phyloP scores from a whole-genome alignment of 192 early-diverging fungal genomes.

The Pilobolus umbonatus region DNA sequence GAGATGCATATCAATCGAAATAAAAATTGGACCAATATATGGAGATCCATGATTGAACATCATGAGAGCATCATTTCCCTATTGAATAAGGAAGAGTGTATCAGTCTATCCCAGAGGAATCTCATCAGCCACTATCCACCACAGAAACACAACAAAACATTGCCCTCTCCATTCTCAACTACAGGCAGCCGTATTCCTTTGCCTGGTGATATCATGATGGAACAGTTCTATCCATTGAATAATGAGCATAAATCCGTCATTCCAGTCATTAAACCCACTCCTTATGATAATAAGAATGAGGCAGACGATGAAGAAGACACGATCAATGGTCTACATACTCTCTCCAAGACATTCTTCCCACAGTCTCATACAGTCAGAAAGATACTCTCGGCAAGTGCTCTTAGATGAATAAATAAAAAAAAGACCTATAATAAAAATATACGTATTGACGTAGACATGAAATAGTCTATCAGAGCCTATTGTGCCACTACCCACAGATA shows the following conservation, averaged over 20 bases:
- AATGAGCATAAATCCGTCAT: background rate
- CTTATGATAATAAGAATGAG: too few relatives aligned
- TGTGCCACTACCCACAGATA: too few relatives aligned
- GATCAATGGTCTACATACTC: background rate
- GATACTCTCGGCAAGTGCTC: background rate
- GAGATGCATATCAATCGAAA: constrained; percentile 11
- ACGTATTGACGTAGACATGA: too few relatives aligned
- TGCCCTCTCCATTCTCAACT: constrained; percentile 4
- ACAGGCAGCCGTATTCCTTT: background rate
- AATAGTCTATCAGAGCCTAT: too few relatives aligned
- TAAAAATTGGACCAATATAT: constrained; percentile 24
- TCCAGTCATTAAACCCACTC: background rate
- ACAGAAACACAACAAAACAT: background rate
- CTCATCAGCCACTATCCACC: background rate
- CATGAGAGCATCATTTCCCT: constrained; percentile 6
- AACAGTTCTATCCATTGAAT: background rate
- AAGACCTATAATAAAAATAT: too few relatives aligned
- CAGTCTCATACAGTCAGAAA: background rate
- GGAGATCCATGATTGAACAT: constrained; percentile 25
- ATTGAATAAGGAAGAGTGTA: background rate
- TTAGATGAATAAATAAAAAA: background rate
- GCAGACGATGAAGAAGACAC: background rate
- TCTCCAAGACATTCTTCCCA: constrained; percentile 1
- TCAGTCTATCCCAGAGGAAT: background rate
- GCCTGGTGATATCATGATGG: constrained; percentile 7